phyloP scores from a whole-genome alignment of 169 alveolate species.

The Babesia caballi region DNA sequence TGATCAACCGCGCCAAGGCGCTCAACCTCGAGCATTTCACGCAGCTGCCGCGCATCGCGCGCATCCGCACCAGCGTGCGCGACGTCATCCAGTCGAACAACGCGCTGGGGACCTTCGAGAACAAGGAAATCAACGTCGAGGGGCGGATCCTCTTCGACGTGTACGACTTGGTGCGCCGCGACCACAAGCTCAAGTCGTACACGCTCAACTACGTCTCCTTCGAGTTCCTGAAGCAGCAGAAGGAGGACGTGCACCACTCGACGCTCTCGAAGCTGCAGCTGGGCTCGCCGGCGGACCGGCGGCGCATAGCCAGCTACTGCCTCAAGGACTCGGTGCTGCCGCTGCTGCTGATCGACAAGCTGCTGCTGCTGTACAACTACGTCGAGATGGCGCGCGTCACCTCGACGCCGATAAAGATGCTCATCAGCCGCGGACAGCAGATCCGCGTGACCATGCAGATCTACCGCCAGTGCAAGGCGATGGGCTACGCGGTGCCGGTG shows the following conservation, averaged over 20 bases:
- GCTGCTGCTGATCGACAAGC: slow-evolving; percentile 92
- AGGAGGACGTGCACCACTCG: slow-evolving; percentile 99
- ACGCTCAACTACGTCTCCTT: slow-evolving; percentile 96
- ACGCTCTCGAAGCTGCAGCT: slow-evolving; percentile 91
- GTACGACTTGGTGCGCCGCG: slow-evolving; percentile 93
- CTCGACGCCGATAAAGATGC: slow-evolving; percentile 93
- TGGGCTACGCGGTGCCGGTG: slow-evolving; percentile 89
- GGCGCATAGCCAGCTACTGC: slow-evolving; percentile 98
- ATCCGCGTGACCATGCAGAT: slow-evolving; percentile 96
- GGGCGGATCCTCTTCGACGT: slow-evolving; percentile 98
- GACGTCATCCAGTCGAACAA: slow-evolving; percentile 84
- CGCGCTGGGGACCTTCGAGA: slow-evolving; percentile 91
- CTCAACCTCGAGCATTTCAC: slow-evolving; percentile 82
- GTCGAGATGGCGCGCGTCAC: slow-evolving; percentile 99
- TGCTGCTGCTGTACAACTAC: slow-evolving; percentile 93
- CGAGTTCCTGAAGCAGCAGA: slow-evolving; percentile 94
- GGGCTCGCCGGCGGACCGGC: slow-evolving; percentile 93
- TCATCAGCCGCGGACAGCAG: slow-evolving; percentile 94
- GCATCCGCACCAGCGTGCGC: slow-evolving; percentile 75
- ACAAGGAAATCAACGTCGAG: slow-evolving; percentile 88
- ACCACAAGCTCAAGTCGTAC: slow-evolving; percentile 94
- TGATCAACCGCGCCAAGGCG: slow-evolving; percentile 90
- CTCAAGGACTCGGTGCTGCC: slow-evolving; percentile 98
- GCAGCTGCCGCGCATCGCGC: slow-evolving; percentile 80
- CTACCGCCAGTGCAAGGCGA: slow-evolving; percentile 87